Evolutionary conservation across 495 filamentous ascomycete genomes (phyloP).

Genomic region (Xylaria castorea): DNA sequence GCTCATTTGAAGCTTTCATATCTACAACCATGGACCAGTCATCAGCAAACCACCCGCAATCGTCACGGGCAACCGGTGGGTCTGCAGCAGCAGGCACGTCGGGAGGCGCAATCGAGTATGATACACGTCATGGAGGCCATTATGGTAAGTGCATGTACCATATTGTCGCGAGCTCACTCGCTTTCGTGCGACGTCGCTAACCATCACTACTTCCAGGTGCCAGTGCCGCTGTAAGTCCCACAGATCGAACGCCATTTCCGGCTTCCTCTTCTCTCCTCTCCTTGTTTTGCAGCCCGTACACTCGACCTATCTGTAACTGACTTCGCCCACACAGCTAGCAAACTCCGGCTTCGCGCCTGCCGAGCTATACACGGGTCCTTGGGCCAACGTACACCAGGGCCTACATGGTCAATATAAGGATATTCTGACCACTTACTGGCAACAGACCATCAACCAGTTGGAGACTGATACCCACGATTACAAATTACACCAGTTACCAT

Average conservation of each 20-base stretch:
- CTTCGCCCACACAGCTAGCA: conserved; percentile 59
- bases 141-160: conserved; percentile 70
- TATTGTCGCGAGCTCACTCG: conserved; percentile 37
- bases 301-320: conserved; percentile 32
- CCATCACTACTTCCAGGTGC: conserved; percentile 64
- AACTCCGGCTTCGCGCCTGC: conserved; percentile 82
- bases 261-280: conserved; percentile 17
- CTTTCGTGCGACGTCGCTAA: conserved; percentile 47
- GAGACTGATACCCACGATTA: conserved; percentile 97
- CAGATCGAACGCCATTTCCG: conserved; percentile 25
- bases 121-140: conserved; percentile 82
- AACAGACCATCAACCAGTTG: conserved; percentile 92
- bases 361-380: conserved; percentile 89
- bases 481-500: conserved; percentile 92
- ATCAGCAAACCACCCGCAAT: conserved; percentile 57
- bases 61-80: conserved; percentile 57
- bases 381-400: conserved; percentile 98
- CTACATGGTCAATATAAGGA: conserved; percentile 92
- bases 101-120: conserved; percentile 72
- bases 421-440: conserved; percentile 98
- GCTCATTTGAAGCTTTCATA: conserved; percentile 1
- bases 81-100: conserved; percentile 29
- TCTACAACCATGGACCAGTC: conserved; percentile 61
- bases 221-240: conserved; percentile 74
- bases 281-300: conserved; percentile 5